phyloP scores from a whole-genome alignment of 2,329 filamentous ascomycete species.

The Aspergillus fijiensis region DNA sequence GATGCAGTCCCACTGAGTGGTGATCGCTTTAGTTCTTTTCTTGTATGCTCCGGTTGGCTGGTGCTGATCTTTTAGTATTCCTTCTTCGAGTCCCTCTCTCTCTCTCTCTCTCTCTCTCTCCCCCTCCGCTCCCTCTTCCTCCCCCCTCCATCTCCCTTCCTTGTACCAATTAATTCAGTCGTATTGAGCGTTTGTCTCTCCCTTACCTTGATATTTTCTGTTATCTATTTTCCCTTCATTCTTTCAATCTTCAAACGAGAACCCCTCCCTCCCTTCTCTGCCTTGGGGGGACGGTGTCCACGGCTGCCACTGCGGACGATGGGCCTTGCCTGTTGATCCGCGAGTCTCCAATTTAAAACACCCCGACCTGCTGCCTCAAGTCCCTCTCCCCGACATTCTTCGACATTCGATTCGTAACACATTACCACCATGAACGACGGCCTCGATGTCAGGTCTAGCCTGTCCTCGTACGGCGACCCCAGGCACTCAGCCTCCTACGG shows the following conservation, averaged over 20 bases:
- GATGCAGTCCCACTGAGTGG: background rate
- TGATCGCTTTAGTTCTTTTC: background rate
- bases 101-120: background rate
- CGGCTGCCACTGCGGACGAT: conserved; percentile 12
- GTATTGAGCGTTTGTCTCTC: conserved; percentile 3
- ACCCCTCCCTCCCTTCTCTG: background rate
- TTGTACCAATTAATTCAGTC: background rate
- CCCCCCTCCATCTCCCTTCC: background rate
- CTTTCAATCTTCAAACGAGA: background rate
- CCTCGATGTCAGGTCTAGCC: conserved; percentile 39
- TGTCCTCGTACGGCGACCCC: conserved; percentile 44
- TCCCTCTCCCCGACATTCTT: conserved; percentile 1
- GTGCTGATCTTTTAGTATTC: too few species aligned
- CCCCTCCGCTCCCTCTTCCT: background rate
- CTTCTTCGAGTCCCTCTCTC: background rate
- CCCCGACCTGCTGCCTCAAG: background rate
- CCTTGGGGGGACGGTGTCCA: background rate
- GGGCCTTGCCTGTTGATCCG: conserved; percentile 18
- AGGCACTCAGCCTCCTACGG: conserved; percentile 38
- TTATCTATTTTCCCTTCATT: background rate
- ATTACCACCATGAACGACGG: conserved; percentile 34
- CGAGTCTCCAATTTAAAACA: background rate
- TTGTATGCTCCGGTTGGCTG: conserved; percentile 1
- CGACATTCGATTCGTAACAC: conserved; percentile 12
- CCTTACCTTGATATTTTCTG: background rate